Evolutionary conservation across 192 early-diverging fungal genomes (phyloP).

Genomic region (Phlyctochytrium arcticum): DNA sequence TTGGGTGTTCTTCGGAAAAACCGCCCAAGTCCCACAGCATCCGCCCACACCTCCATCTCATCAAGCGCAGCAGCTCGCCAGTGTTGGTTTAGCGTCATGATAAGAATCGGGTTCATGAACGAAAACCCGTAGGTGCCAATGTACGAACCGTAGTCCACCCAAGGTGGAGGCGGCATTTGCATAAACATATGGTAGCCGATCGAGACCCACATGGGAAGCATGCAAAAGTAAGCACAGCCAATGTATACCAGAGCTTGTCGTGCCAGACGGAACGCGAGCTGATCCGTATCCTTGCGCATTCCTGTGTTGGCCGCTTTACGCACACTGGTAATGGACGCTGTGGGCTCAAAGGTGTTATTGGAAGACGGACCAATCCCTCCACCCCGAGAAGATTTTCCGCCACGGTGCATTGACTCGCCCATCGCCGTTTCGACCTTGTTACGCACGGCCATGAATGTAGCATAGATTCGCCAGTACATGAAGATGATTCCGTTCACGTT

Average conservation of each 20-base stretch:
- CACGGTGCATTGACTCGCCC: background rate
- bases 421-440: background rate
- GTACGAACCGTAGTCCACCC: background rate
- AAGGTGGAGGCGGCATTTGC: background rate
- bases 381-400: background rate
- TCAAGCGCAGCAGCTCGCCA: background rate
- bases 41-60: too few relatives aligned
- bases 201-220: background rate
- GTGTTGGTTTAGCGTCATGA: background rate
- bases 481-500: background rate
- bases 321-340: background rate
- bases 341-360: background rate
- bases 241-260: background rate
- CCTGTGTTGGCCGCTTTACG: background rate
- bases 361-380: too few relatives aligned
- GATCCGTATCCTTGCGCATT: background rate
- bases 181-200: background rate
- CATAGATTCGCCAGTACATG: background rate
- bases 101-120: background rate
- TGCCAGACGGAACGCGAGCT: background rate
- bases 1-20: too few relatives aligned
- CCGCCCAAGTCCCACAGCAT: too few relatives aligned
- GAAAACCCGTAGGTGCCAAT: background rate
- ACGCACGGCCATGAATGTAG: background rate
- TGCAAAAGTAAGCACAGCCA: background rate